Evolutionary conservation across 2,329 filamentous ascomycete species (phyloP), one percentile per base, ranked within the genome.

Genomic region (Cylindrodendrum hubeiense): DNA sequence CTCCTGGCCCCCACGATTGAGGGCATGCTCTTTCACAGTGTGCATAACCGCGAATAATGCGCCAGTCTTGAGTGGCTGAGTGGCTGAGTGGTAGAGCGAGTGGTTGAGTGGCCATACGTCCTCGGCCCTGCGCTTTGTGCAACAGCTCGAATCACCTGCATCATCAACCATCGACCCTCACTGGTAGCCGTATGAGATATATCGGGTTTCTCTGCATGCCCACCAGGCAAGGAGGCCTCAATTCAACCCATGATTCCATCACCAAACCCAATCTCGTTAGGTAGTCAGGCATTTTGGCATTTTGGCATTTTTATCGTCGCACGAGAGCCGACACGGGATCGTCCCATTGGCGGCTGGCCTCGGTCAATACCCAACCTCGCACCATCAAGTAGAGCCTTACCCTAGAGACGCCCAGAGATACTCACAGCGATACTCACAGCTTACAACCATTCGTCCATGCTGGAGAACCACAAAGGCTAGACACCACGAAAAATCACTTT

Each of bases 201-300:
- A 13, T 59, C 46, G 15, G 41, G 43, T 49, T 47, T 9, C 13
- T 8, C 37, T 59, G 41, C 50, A 64, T 46, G 24, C 13, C 37
- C 3, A 22, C 28, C 34, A 21, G 26, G 19, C n/a, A n/a, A n/a
- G 50, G 28, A 10, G 60, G 54, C 60, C 60, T 63, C 60, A 54
- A 53, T 28, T 33, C 21, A n/a, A 3, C 41, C 7, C 12, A 41
- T 57, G 6, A 44, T 19, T 30, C 17, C 26, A 2, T 17, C 22
- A 46, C 8, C 33, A 37, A 28, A 24, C 21, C 5, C 13, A 39
- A 41, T n/a, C 4, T 13, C n/a, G 22, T 15, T 46, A 50, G n/a
- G 55, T 10, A 33, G 50, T 30, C 3, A 21, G 37, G 17, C 34
- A 33, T 39, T 22, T 21, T 9, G n/a, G n/a, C 13, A 33, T 58